Evolutionary conservation across 164 flowering plant genomes (phyloP), one percentile per base, ranked within the genome.

Genomic region (Dillenia suffruticosa): DNA sequence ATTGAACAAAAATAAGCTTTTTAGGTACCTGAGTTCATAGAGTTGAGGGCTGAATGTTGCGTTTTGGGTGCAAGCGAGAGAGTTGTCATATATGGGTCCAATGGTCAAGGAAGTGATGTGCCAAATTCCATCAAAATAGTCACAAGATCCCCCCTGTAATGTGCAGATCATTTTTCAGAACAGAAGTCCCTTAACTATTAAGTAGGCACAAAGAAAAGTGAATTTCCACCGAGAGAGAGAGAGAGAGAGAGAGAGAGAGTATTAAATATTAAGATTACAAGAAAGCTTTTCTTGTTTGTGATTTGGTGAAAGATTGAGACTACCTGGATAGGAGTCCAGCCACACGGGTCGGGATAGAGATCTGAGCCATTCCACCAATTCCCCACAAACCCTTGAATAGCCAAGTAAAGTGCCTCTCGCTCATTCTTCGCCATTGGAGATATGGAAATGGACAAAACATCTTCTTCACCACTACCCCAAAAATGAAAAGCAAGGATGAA

Each of bases 331-430:
- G 98, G 96, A 54, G 96, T 90, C 96, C 93, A 92, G 1, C 98
- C 98, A 72, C 98, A 92, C 63, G 98, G 98, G 63, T 92, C 98
- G 5, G 98, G 98, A 74, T 81, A 92, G 63, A 92, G 90, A 66
- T 88, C 83, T 19, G 96, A 84, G 64, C 95, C 96, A 72, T 92
- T 92, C 91, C 95, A 90, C 82, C 81, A 73, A 1, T 67, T 71
- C 1, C 98, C 96, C 40, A 82, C 85, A 64, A 92, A 86, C 6
- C 89, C 86, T 62, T 82, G 87, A 47, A 92, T 80, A 51, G 84
- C 72, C 65, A 81, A 72, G 74, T 80, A 90, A 49, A 92, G 72
- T 57, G 89, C 82, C 46, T 79, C 82, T 67, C 63, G 63, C 75
- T 92, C 98, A 52, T 74, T 54, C 69, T 58, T 73, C 80, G 81